Percentiles rank a stretch among this genome's conserved stretches.
phyloP scores from a whole-genome alignment of 2,329 filamentous ascomycete genomes.

The Monosporascus sp. region DNA sequence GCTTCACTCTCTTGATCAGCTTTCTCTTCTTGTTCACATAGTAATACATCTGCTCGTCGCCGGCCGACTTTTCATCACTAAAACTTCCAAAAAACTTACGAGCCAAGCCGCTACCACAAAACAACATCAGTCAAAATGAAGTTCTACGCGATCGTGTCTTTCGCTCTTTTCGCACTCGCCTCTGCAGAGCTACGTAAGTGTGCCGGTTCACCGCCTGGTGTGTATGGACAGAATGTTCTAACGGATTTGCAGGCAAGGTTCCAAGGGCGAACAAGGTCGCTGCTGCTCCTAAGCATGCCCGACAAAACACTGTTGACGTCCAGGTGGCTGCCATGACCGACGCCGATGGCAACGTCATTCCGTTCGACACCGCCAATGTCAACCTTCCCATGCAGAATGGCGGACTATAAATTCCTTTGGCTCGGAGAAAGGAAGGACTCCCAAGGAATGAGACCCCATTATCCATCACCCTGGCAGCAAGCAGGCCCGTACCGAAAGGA shows the following conservation, averaged over 20 bases:
- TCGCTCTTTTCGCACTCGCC: slow-evolving; percentile 41
- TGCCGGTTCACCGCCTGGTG: background rate
- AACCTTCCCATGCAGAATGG: slow-evolving; percentile 32
- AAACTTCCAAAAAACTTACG: slow-evolving; percentile 14
- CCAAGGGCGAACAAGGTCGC: slow-evolving; percentile 24
- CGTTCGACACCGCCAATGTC: slow-evolving; percentile 39
- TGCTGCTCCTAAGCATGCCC: slow-evolving; percentile 2
- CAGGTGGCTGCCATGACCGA: slow-evolving; percentile 42
- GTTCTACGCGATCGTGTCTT: slow-evolving; percentile 41
- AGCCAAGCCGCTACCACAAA: slow-evolving; percentile 13
- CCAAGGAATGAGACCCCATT: background rate
- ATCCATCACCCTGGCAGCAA: too few species aligned
- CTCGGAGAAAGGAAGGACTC: background rate
- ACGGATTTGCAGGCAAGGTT: slow-evolving; percentile 23
- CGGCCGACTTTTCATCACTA: slow-evolving; percentile 40
- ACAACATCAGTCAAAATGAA: slow-evolving; percentile 43
- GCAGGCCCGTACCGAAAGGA: too few species aligned
- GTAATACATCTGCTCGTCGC: slow-evolving; percentile 39
- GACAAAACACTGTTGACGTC: slow-evolving; percentile 25
- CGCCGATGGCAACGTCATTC: slow-evolving; percentile 36
- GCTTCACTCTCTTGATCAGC: slow-evolving; percentile 15
- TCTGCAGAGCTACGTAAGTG: slow-evolving; percentile 33
- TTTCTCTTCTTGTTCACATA: slow-evolving; percentile 21
- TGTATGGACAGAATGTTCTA: background rate
- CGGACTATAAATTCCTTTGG: slow-evolving; percentile 27